Base-by-base conservation (phyloP, 2,329 filamentous ascomycete genomes). In the Aspergillus ibericus region DNA sequence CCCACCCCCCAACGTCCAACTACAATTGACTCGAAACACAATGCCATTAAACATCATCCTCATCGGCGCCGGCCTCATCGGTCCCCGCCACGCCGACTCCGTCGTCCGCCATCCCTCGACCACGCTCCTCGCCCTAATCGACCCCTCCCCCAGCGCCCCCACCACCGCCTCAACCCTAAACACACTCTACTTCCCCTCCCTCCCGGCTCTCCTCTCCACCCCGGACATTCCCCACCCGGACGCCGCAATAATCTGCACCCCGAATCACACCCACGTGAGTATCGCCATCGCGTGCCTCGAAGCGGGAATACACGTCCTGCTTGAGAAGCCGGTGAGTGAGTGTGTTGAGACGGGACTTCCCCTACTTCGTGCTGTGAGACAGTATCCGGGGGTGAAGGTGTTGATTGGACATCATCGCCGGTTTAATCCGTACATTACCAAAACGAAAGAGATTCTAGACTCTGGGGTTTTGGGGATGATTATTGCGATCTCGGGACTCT, bases 401-500 rank as follows among this genome's bases (percentile, higher is more conserved):
- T 72, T 85, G 0, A 81, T 84, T 1, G 84, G 83, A 6, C 84
- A 87, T 61, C 84, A 87, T 65, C 77, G 84, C 9, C 78, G 84
- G 2, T 87, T 87, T 72, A 86, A 87, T 63, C 80, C 80, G 0
- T 85, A 83, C 66, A 77, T 85, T 5, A 70, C 77, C 5, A 75
- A 80, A 2, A 76, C 83, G 0, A 85, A 85, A 60, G 62, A 77
- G 13, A 70, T 77, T 0, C 62, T 86, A 1, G 63, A 69, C 0
- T 66, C 73, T 0, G 72, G 75, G 0, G 69, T 68, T 0, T 73
- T 86, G 0, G 84, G 84, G 0, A 65, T 62, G 0, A 60, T 82
- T 2, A 76, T 85, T 10, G 84, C 84, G 1, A 68, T 87, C 4
- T 83, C 80, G 52, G 83, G 83, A 0, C 72, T 84, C 0, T 87